A percentile compares a stretch with the other conserved stretches of the same genome.
Conservation (phyloP, 352 stramenopile genomes). For the Pythium grandisporangium region DNA sequence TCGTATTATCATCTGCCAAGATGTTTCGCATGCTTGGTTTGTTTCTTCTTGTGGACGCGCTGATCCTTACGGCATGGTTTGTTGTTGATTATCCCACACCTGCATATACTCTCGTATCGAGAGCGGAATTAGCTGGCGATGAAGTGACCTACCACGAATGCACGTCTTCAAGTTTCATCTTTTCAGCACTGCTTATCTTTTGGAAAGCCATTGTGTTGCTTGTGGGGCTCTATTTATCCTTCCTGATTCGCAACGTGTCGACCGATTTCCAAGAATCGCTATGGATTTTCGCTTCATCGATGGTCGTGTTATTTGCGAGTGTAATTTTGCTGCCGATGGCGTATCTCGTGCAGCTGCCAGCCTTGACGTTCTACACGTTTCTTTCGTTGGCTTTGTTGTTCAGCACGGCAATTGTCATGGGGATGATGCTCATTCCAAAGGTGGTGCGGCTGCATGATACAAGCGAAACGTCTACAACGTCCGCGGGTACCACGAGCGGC, state of each 20-base stretch:
- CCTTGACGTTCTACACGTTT: conserved; percentile 25
- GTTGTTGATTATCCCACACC: conserved; percentile 22
- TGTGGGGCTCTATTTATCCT: conserved; percentile 24
- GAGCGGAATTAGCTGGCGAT: conserved; percentile 14
- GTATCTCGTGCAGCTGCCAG: conserved; percentile 31
- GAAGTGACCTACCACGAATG: conserved; percentile 23
- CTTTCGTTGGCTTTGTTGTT: conserved; percentile 18
- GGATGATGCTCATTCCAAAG: conserved; percentile 27
- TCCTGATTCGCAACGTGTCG: conserved; percentile 40
- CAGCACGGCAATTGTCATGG: conserved; percentile 19
- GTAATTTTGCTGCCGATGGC: conserved; percentile 29
- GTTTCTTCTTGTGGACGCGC: conserved; percentile 22
- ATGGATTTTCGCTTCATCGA: conserved; percentile 38
- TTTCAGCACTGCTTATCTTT: conserved; percentile 39
- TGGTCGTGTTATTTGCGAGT: conserved; percentile 28
- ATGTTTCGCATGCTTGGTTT: conserved; percentile 32
- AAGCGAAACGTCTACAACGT: not conserved
- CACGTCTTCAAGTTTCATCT: conserved; percentile 37
- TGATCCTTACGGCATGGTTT: conserved; percentile 29
- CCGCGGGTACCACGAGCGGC: not conserved
- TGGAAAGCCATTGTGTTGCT: conserved; percentile 43
- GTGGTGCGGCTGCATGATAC: conserved; percentile 15
- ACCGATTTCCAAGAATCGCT: conserved; percentile 41
- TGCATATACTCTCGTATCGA: conserved; percentile 10
- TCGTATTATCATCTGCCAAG: conserved; percentile 18